Base-by-base conservation (phyloP, 2,329 filamentous ascomycete genomes). In the Talaromyces amestolkiae region DNA sequence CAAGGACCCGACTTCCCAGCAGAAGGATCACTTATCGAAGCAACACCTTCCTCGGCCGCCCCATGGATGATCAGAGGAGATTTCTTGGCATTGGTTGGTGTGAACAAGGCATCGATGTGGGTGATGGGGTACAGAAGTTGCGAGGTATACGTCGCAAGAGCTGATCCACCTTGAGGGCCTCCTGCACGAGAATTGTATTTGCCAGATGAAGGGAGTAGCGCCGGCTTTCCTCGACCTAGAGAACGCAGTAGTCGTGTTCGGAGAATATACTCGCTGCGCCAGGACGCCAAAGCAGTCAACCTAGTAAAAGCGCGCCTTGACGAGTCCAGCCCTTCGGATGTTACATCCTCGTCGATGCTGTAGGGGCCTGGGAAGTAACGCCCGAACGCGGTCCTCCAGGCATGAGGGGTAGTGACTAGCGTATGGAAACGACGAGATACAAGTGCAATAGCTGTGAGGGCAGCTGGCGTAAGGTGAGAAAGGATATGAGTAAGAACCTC, bases 261-360 rank as follows among this genome's bases (percentile, higher is more conserved):
- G 65, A 97, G 80, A 58, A 98, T 90, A 73, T 98, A 99, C 77
- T 99, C 95, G 77, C 92, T 97, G 70, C 94, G 87, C 94, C 95
- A 98, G 9, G 93, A 95, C n/a, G 93, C 91, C 67, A 93, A 80
- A 3, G 88, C 84, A 10, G 91, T 96, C 63, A 99, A 84, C 51
- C 93, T 88, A 17, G 91, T 87, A 73, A 98, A 99, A 69, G 87
- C 86, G 53, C 93, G 90, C 70, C 87, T 86, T 73, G 95, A 91
- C 0, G 90, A 89, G 33, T 87, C 86, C 53, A 93, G 81, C 63
- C 76, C 77, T 72, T 87, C 87, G 63, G 79, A 77, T 15, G 45
- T 43, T 54, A 78, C 76, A 41, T 86, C 80, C 27, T 81, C 77
- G 6, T 58, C 35, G 56, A 88, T 73, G 6, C 84, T 83, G 72